phyloP scores from a whole-genome alignment of 169 alveolate species.

The Plasmodium reichenowi region DNA sequence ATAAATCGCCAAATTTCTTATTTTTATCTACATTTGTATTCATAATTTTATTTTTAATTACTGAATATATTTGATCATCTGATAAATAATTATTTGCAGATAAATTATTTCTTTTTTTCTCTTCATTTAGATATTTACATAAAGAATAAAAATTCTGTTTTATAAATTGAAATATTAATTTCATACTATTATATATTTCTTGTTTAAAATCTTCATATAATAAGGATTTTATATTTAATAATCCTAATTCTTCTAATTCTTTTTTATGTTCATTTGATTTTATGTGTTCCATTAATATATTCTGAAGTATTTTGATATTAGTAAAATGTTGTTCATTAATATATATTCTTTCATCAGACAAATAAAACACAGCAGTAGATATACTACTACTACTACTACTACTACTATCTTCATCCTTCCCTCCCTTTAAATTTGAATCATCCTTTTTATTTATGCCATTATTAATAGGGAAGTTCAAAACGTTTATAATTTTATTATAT shows the following conservation, averaged over 20 bases:
- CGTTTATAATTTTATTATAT: too few relatives aligned
- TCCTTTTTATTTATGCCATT: neutral
- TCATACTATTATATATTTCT: conserved; percentile 16
- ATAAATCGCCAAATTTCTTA: conserved; percentile 11
- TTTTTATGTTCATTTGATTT: conserved; percentile 8
- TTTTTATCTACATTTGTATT: conserved; percentile 27
- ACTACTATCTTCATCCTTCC: neutral
- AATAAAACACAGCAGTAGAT: conserved; percentile 6
- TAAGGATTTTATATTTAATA: neutral
- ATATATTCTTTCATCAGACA: conserved; percentile 11
- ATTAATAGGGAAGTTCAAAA: too few relatives aligned
- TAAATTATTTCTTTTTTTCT: conserved; percentile 16
- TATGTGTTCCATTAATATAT: neutral
- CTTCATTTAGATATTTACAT: neutral
- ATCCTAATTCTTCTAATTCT: conserved; percentile 7
- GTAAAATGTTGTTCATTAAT: conserved; percentile 11
- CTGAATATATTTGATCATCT: neutral
- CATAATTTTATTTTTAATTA: conserved; percentile 18
- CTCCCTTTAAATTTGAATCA: neutral
- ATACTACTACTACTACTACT: neutral
- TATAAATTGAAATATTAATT: conserved; percentile 16
- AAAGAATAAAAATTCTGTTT: conserved; percentile 19
- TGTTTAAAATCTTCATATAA: conserved; percentile 37
- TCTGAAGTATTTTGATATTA: conserved; percentile 14
- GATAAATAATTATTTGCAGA: neutral